Percentiles rank a stretch among this genome's conserved stretches.
Conservation (phyloP, 306 rosid genomes). For the Cucurbita ficifolia region DNA sequence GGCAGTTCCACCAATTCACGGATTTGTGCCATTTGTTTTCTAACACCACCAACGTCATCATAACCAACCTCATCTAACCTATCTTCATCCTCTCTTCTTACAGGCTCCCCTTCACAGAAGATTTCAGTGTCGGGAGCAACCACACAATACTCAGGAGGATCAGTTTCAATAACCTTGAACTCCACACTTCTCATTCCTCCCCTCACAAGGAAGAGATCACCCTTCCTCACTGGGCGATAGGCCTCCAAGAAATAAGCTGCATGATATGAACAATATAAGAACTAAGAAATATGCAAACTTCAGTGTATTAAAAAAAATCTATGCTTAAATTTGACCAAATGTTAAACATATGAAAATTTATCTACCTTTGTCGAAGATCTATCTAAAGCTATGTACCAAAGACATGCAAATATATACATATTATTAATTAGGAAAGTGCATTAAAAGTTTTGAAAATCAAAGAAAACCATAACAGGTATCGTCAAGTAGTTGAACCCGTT, state of each 20-base stretch:
- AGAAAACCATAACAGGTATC: background rate
- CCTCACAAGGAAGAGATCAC: constrained; percentile 51
- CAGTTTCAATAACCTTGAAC: constrained; percentile 58
- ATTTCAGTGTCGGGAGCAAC: constrained; percentile 55
- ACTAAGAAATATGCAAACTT: background rate
- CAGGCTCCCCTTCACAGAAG: constrained; percentile 49
- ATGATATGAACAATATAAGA: background rate
- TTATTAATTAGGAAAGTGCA: background rate
- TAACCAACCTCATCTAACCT: constrained; percentile 52
- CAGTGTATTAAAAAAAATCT: background rate
- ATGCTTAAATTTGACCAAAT: background rate
- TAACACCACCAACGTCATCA: constrained; percentile 60
- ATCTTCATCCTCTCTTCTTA: constrained; percentile 54
- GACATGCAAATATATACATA: background rate
- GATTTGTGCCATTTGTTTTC: constrained; percentile 64
- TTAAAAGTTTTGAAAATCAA: background rate
- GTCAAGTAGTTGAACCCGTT: background rate
- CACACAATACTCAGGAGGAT: constrained; percentile 51
- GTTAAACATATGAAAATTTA: background rate
- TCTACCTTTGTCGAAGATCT: background rate
- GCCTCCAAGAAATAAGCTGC: constrained; percentile 61
- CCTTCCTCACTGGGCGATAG: constrained; percentile 55
- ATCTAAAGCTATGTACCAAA: background rate
- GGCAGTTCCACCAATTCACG: constrained; percentile 59
- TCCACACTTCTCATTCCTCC: constrained; percentile 66